Evolutionary conservation across 148 eudicot species (phyloP).

Genomic region (Suaeda aralocaspica): DNA sequence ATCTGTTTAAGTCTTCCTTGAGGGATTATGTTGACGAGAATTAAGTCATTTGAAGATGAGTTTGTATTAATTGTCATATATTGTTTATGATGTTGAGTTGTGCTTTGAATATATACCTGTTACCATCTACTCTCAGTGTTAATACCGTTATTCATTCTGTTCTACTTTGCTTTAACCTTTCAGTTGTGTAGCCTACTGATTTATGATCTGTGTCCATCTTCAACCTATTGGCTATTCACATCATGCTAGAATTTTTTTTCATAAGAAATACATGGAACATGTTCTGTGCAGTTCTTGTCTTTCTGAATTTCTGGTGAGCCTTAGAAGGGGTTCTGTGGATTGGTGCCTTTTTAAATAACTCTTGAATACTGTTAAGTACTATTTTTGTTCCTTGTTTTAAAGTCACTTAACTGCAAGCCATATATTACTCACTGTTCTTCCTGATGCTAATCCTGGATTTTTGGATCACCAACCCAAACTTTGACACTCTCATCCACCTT

Average conservation of each 20-base stretch:
- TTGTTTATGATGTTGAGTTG: background rate
- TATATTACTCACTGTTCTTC: background rate
- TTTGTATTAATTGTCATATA: background rate
- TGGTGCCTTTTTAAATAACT: background rate
- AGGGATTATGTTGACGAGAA: too few relatives aligned
- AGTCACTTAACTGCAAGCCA: background rate
- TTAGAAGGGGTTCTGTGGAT: background rate
- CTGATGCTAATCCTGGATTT: background rate
- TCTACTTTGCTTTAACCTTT: background rate
- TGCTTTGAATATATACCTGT: background rate
- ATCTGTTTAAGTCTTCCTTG: too few relatives aligned
- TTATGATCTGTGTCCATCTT: too few relatives aligned
- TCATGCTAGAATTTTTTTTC: too few relatives aligned
- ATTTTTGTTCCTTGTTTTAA: background rate
- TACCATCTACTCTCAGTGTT: background rate
- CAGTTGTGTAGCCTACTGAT: too few relatives aligned
- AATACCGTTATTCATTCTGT: background rate
- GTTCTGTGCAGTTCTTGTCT: too few relatives aligned
- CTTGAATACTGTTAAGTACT: background rate
- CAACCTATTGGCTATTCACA: too few relatives aligned
- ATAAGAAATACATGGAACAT: too few relatives aligned
- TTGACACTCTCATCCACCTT: too few relatives aligned
- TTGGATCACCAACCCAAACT: too few relatives aligned
- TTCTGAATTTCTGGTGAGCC: background rate
- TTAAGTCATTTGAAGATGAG: background rate